A percentile compares a stretch with the other conserved stretches of the same genome.
These are phyloP conservation scores for Teratosphaeria nubilosa DNA, from an alignment of 2,329 filamentous ascomycete genomes.

Conservation along the genomic window DNA sequence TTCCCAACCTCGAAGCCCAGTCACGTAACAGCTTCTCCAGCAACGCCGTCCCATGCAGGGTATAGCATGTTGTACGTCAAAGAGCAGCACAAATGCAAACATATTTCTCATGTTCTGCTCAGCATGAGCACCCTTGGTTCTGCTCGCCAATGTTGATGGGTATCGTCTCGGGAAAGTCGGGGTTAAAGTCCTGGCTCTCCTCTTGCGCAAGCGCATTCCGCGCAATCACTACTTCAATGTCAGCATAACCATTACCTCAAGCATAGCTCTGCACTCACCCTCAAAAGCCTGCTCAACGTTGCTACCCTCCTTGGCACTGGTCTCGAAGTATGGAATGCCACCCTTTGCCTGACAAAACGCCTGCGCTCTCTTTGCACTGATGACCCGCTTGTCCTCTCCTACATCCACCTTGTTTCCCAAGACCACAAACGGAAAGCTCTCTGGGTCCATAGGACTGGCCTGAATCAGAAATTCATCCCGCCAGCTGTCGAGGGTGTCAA, in stretches of 20 bases:
- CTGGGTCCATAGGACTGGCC: slow-evolving; percentile 88
- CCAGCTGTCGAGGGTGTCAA: slow-evolving; percentile 97
- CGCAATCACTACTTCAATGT: slow-evolving; percentile 64
- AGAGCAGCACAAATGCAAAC: not conserved
- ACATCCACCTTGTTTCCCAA: slow-evolving; percentile 99
- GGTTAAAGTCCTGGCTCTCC: slow-evolving; percentile 94
- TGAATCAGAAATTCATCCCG: slow-evolving; percentile 97
- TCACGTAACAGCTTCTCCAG: not conserved
- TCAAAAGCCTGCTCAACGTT: slow-evolving; percentile 87
- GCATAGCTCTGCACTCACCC: slow-evolving; percentile 30
- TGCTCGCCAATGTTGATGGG: slow-evolving; percentile 96
- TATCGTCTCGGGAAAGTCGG: slow-evolving; percentile 95
- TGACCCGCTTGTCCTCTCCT: slow-evolving; percentile 92
- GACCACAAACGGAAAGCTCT: slow-evolving; percentile 96
- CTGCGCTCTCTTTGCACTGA: slow-evolving; percentile 90
- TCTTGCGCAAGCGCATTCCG: slow-evolving; percentile 92
- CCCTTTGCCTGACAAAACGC: slow-evolving; percentile 97
- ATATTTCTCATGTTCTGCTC: not conserved
- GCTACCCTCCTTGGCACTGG: slow-evolving; percentile 95
- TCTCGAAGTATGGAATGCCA: slow-evolving; percentile 97
- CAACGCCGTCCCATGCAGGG: not conserved
- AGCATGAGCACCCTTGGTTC: slow-evolving; percentile 88
- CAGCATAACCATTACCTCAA: not conserved
- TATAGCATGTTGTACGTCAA: not conserved
- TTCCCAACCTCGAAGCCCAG: not conserved